These are phyloP conservation scores for Atkinsonella hypoxylon DNA, from an alignment of 2,329 filamentous ascomycete genomes.

Conservation along the genomic window DNA sequence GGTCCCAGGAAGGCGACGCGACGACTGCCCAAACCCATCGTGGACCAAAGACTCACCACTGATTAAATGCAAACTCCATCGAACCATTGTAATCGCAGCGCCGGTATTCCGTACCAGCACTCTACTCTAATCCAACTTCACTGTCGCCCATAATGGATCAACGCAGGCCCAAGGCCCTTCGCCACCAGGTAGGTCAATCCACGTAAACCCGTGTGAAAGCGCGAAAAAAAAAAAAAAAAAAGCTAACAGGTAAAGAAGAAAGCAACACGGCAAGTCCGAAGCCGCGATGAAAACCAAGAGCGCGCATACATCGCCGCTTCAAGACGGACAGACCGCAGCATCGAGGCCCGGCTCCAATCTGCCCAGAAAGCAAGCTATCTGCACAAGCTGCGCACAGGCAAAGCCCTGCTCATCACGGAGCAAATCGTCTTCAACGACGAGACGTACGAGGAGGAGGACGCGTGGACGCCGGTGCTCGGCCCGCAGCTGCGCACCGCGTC, in stretches of 20 bases:
- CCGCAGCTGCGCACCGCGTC: background rate
- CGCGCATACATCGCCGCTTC: conserved; percentile 89
- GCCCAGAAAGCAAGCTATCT: conserved; percentile 81
- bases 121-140: no score
- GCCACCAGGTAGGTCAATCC: no score
- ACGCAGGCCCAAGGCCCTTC: no score
- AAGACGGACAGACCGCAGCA: conserved; percentile 69
- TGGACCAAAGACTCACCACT: no score
- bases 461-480: background rate
- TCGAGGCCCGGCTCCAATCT: conserved; percentile 81
- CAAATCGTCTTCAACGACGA: conserved; percentile 82
- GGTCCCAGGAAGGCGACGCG: no score
- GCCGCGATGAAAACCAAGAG: conserved; percentile 62
- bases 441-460: conserved; percentile 93
- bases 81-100: no score
- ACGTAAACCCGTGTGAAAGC: background rate
- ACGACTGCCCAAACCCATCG: no score
- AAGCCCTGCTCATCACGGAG: conserved; percentile 68
- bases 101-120: no score
- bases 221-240: background rate
- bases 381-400: conserved; percentile 78
- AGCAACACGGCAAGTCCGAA: background rate
- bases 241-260: background rate
- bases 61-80: no score
- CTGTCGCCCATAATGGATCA: no score